Evolutionary conservation across 306 rosid species (phyloP).

Genomic region (Ormosia emarginata): DNA sequence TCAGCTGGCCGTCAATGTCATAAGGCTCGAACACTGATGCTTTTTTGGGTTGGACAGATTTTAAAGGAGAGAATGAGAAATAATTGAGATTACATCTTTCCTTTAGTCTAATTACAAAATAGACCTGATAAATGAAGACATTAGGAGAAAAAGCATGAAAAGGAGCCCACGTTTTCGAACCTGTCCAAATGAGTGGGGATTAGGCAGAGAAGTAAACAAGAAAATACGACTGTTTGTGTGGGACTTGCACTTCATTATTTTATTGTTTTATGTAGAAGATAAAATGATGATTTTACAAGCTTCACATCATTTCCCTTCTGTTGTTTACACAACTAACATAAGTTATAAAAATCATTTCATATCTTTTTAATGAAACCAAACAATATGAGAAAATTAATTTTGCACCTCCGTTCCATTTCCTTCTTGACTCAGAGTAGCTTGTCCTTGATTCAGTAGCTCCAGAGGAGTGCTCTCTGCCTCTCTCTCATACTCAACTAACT

Average conservation of each 20-base stretch:
- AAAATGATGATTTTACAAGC: neutral
- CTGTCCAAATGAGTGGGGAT: neutral
- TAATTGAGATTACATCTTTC: neutral
- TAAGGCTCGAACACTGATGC: neutral
- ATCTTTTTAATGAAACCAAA: neutral
- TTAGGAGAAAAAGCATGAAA: neutral
- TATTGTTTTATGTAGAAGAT: neutral
- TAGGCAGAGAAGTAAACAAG: neutral
- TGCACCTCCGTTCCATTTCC: neutral
- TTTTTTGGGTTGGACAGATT: neutral
- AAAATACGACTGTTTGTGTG: neutral
- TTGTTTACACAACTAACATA: neutral
- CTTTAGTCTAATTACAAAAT: neutral
- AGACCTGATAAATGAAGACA: neutral
- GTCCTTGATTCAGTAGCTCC: slow-evolving; percentile 8
- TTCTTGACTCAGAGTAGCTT: neutral
- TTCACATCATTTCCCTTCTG: neutral
- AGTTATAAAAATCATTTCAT: neutral
- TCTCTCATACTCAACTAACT: neutral
- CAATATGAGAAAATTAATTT: neutral
- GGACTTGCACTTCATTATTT: neutral
- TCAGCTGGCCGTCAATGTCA: neutral
- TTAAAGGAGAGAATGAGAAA: neutral
- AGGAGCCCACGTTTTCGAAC: neutral
- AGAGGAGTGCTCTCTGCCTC: neutral